Base-by-base conservation (phyloP, 768 basidiomycete genomes). In the Lentinula detonsa region DNA sequence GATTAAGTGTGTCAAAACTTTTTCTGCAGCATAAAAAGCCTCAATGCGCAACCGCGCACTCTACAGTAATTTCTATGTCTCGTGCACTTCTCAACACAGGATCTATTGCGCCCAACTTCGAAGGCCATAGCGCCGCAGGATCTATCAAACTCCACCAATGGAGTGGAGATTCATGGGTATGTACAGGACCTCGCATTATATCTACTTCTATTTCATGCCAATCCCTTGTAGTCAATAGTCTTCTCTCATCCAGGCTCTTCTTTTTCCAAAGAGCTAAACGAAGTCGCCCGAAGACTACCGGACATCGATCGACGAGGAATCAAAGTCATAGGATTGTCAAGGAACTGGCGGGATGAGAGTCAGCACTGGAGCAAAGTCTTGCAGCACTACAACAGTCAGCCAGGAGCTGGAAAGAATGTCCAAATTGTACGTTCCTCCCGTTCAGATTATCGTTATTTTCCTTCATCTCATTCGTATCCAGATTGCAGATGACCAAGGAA, bases 211-310 rank as follows among this genome's bases (percentile, higher is more conserved):
- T 59, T 8, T 28, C 15, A 46, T 46, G 10, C n/a, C 31, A 7
- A 11, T 39, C 28, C 18, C 18, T 40, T 40, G 13, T 28, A 60
- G 59, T 35, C 59, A 3, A 60, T 60, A 46, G 39, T 60, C 13
- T 60, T 60, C 50, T 52, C 59, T 4, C 50, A 60, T 40, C 59
- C 59, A 13, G 59, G 58, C 16, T 49, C 48, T 6, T 49, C 59
- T 37, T 43, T 60, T n/a, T 28, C n/a, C 6, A 42, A 49, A 10
- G 59, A 60, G 15, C 59, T 60, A n/a, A 40, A 45, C 9, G 59
- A 39, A 33, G 8, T 60, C 15, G 48, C 59, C 5, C 59, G 39
- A n/a, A 31, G 39, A 18, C 28, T 60, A 13, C 50, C 59, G n/a
- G 59, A 60, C n/a, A 52, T 60, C 28, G 50, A 60, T 8, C 28